These are phyloP conservation scores for Aspergillus cejpii DNA, from an alignment of 2,329 filamentous ascomycete species.

Conservation along the genomic window DNA sequence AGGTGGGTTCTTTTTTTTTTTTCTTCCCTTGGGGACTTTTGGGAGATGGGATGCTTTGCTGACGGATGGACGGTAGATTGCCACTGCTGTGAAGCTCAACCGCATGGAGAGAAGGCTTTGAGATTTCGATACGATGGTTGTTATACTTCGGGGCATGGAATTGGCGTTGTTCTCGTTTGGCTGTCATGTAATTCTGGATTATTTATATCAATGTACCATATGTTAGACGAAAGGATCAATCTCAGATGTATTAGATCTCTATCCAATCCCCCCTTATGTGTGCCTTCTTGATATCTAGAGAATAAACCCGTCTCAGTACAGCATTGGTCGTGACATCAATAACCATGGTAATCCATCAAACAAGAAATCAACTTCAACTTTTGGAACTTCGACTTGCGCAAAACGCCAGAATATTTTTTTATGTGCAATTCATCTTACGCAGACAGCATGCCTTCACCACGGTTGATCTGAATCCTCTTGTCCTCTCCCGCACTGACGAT, in stretches of 20 bases:
- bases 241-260: neutral
- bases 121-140: constrained; percentile 7
- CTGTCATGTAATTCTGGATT: constrained; percentile 16
- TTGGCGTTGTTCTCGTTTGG: constrained; percentile 19
- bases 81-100: constrained; percentile 55
- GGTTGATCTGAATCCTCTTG: constrained; percentile 88
- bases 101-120: constrained; percentile 48
- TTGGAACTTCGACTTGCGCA: constrained; percentile 24
- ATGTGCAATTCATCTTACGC: constrained; percentile 24
- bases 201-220: neutral
- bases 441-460: constrained; percentile 48
- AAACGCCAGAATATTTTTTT: constrained; percentile 27
- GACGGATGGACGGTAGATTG: constrained; percentile 42
- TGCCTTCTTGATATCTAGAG: constrained; percentile 2
- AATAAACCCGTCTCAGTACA: neutral
- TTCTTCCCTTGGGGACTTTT: neutral
- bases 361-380: constrained; percentile 19
- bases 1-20: constrained; percentile 42
- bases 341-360: neutral
- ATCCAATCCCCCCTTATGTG: constrained; percentile 13
- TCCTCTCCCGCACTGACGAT: constrained; percentile 92
- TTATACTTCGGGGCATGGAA: constrained; percentile 17
- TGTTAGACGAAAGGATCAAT: neutral
- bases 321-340: neutral
- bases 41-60: constrained; percentile 16